phyloP scores from a whole-genome alignment of 208 protist species.

The Leishmania aethiopica region DNA sequence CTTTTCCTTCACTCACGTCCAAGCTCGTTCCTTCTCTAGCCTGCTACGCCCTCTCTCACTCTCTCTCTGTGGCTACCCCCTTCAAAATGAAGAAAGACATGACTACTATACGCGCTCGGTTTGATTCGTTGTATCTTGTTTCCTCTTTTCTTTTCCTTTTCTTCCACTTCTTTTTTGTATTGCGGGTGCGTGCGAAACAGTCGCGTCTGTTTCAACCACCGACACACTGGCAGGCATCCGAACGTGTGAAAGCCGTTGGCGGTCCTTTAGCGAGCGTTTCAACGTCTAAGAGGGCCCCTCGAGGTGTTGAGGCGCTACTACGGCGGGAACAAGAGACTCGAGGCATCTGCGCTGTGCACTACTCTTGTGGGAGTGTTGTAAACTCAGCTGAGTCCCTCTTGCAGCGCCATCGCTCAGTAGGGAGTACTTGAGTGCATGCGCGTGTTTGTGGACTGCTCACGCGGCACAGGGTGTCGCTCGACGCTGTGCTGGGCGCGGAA shows the following conservation, averaged over 20 bases:
- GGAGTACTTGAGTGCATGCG: background rate
- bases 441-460: background rate
- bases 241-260: background rate
- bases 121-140: constrained; percentile 1
- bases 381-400: background rate
- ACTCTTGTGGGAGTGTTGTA: background rate
- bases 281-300: too few relatives aligned
- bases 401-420: background rate
- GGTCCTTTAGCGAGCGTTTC: background rate
- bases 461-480: background rate
- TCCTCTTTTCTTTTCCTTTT: background rate
- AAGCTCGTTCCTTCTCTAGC: background rate
- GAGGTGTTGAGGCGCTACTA: background rate
- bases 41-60: background rate
- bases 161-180: background rate
- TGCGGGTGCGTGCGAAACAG: background rate
- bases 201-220: background rate
- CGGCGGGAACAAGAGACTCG: background rate
- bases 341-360: background rate
- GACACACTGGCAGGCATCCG: background rate
- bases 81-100: background rate
- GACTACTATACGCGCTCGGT: background rate
- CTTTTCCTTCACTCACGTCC: background rate
- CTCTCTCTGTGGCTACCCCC: background rate
- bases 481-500: background rate